These are phyloP conservation scores for Periconia sp. DNA, from an alignment of 2,329 filamentous ascomycete genomes.

Conservation along the genomic window DNA sequence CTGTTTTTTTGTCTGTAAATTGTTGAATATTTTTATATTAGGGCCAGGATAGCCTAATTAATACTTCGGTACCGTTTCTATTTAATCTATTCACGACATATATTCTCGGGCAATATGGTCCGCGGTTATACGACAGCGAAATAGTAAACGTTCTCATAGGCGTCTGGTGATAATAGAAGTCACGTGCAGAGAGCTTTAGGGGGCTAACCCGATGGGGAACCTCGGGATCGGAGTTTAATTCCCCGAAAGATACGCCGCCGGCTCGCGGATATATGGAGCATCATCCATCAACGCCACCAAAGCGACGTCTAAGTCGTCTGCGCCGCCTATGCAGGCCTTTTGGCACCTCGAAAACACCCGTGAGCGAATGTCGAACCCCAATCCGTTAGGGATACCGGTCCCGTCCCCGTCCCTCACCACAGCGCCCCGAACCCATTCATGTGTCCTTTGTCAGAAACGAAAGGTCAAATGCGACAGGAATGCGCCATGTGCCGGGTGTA, in stretches of 20 bases:
- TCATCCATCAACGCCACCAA: neutral
- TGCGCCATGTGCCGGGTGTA: constrained; percentile 30
- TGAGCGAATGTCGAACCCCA: neutral
- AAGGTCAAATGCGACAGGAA: constrained; percentile 39
- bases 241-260: too few species aligned
- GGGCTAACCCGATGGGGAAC: neutral
- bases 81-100: too few species aligned
- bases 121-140: too few species aligned
- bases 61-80: too few species aligned
- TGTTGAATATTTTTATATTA: too few species aligned
- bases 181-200: too few species aligned
- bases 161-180: too few species aligned
- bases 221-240: neutral
- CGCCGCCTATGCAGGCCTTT: neutral
- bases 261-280: neutral
- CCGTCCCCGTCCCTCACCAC: neutral
- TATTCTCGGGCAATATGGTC: too few species aligned
- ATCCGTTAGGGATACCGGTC: neutral
- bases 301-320: neutral
- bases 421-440: constrained; percentile 16
- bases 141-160: too few species aligned
- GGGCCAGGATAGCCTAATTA: too few species aligned
- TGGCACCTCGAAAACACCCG: neutral
- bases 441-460: constrained; percentile 34
- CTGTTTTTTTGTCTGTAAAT: too few species aligned